Base-by-base conservation (phyloP, 176 grass and related monocot genomes). In the Hyparrhenia diplandra region DNA sequence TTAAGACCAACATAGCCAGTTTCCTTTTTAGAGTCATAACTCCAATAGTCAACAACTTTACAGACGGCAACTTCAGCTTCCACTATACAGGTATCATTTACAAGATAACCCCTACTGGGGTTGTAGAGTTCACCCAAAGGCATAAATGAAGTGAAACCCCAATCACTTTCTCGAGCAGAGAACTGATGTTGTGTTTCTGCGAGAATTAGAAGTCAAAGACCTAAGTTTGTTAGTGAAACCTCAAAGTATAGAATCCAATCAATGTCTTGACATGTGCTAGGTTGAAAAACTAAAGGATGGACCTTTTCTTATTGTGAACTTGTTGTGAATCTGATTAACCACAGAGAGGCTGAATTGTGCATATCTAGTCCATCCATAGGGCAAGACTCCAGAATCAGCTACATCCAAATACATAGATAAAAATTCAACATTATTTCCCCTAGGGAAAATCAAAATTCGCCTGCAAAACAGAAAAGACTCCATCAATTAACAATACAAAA, bases 131-230 rank as follows among this genome's bases (percentile, higher is more conserved):
- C 97, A 65, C 88, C 71, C 80, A 99, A 84, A 37, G 97, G 87
- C 96, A 98, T 98, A 89, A 95, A 98, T 16, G 96, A 98, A 83
- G 96, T 98, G 76, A 98, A 95, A 51, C 96, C 96, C 96, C 96
- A 98, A 72, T 98, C 96, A 79, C 88, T 93, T 87, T 95, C 96
- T 88, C 90, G 88, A 72, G 88, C 88, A 84, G 94, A 95, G 81
- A 98, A 98, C 82, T 95, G 96, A 78, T 98, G 96, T 66, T 95
- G 96, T 64, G 96, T 95, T 85, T 98, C 96, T 99, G 85, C 51
- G 88, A 78, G 72, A n/a, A 83, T 80, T 72, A 64, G 46, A 77
- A 47, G 29, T 71, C 46, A 87, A 18, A 28, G 10, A 69, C 24
- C 43, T 43, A 63, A 68, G 24, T 35, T 73, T 63, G 46, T 55